phyloP scores from a whole-genome alignment of 2,329 filamentous ascomycete genomes.

The Penicillium glabrum region DNA sequence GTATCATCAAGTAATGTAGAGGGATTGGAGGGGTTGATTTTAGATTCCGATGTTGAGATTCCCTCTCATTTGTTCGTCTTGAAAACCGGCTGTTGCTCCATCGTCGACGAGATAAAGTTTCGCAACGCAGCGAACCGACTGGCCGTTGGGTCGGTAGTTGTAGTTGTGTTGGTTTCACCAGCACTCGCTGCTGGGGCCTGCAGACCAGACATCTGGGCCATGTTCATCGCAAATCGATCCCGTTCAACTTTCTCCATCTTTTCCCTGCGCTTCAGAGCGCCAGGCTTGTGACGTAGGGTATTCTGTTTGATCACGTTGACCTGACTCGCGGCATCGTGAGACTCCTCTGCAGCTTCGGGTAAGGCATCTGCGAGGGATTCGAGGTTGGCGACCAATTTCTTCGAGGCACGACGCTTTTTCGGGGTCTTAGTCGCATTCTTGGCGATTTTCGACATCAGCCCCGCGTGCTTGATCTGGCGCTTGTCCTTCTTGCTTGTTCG shows the following conservation, averaged over 20 bases:
- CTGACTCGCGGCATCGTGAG: slow-evolving; percentile 48
- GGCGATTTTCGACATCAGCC: slow-evolving; percentile 74
- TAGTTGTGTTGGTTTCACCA: slow-evolving; percentile 11
- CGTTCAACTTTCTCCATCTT: slow-evolving; percentile 77
- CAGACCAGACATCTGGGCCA: slow-evolving; percentile 68
- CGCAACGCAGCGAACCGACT: slow-evolving; percentile 79
- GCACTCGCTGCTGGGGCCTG: slow-evolving; percentile 21
- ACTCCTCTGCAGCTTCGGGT: slow-evolving; percentile 59
- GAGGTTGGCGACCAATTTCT: slow-evolving; percentile 76
- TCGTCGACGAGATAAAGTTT: slow-evolving; percentile 78
- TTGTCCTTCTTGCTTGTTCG: slow-evolving; percentile 78
- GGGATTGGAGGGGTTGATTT: background rate
- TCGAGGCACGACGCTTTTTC: slow-evolving; percentile 68
- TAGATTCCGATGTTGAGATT: background rate
- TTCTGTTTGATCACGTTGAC: slow-evolving; percentile 72
- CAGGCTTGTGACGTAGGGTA: slow-evolving; percentile 72
- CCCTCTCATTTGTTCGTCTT: slow-evolving; percentile 31
- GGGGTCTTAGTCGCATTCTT: slow-evolving; percentile 58
- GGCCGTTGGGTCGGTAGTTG: slow-evolving; percentile 42
- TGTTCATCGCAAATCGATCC: slow-evolving; percentile 77
- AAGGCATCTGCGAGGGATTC: slow-evolving; percentile 77
- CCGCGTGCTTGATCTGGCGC: slow-evolving; percentile 74
- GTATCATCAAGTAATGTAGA: background rate
- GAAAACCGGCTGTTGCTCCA: slow-evolving; percentile 86
- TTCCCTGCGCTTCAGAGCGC: slow-evolving; percentile 81